phyloP scores from a whole-genome alignment of 2,329 filamentous ascomycete species.

The Aspergillus ochraceoroseus region DNA sequence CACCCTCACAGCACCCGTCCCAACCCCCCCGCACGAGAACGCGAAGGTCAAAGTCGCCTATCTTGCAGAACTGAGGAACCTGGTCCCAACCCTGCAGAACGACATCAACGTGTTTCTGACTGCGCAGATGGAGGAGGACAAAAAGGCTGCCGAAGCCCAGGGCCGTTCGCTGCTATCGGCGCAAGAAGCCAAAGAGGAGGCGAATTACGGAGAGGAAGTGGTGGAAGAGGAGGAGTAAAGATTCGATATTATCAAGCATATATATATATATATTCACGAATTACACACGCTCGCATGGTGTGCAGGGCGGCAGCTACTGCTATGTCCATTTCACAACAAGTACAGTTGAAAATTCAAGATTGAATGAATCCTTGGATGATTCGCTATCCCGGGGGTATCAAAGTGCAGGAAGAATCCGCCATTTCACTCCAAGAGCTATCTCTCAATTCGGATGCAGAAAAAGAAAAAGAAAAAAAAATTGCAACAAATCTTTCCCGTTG shows the following conservation, averaged over 20 bases:
- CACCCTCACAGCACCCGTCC: conserved; percentile 24
- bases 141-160: conserved; percentile 36
- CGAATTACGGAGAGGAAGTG: conserved; percentile 78
- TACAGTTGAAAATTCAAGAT: no score
- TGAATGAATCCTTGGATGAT: conserved; percentile 22
- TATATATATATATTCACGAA: no score
- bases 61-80: conserved; percentile 48
- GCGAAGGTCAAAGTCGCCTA: conserved; percentile 49
- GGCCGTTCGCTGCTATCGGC: conserved; percentile 35
- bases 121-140: conserved; percentile 59
- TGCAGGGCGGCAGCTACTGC: neutral
- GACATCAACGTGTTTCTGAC: conserved; percentile 58
- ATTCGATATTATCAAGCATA: no score
- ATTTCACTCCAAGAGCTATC: conserved; percentile 16
- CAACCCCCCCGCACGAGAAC: conserved; percentile 19
- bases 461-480: conserved; percentile 20
- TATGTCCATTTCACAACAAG: no score
- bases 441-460: conserved; percentile 11
- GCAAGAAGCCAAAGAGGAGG: conserved; percentile 44
- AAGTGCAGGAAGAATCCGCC: conserved; percentile 27
- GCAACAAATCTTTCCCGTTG: conserved; percentile 1
- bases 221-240: conserved; percentile 58
- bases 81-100: conserved; percentile 50
- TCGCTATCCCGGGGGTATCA: conserved; percentile 38
- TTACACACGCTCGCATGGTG: no score